These are phyloP conservation scores for Tricholoma matsutake DNA, from an alignment of 768 basidiomycete genomes.

Conservation along the genomic window DNA sequence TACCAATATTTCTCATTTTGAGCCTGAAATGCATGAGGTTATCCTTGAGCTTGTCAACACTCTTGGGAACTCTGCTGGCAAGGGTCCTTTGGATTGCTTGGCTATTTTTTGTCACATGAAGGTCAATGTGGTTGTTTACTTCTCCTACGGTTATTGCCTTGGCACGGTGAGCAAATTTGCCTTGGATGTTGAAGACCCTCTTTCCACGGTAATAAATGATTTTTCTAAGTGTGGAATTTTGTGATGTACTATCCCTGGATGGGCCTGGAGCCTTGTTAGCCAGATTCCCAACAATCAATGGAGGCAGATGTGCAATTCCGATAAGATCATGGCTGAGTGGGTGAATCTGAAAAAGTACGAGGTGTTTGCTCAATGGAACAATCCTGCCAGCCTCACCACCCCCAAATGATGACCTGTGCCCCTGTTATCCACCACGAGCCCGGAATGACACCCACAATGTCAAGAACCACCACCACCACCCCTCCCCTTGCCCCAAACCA, in stretches of 20 bases:
- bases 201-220: slow-evolving; percentile 72
- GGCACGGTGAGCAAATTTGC: slow-evolving; percentile 72
- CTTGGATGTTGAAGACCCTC: slow-evolving; percentile 58
- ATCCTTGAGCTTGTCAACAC: slow-evolving; percentile 59
- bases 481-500: no score
- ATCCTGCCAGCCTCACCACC: no score
- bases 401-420: no score
- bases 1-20: slow-evolving; percentile 62
- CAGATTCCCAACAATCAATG: slow-evolving; percentile 66
- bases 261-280: slow-evolving; percentile 72
- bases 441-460: no score
- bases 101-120: slow-evolving; percentile 73
- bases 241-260: slow-evolving; percentile 64
- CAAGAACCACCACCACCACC: no score
- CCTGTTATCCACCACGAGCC: no score
- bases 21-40: slow-evolving; percentile 65
- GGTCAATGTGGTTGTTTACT: slow-evolving; percentile 68
- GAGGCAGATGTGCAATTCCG: slow-evolving; percentile 73
- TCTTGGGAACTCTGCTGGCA: slow-evolving; percentile 55
- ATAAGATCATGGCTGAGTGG: slow-evolving; percentile 78
- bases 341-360: no score
- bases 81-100: slow-evolving; percentile 63
- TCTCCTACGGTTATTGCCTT: slow-evolving; percentile 68
- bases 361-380: no score
- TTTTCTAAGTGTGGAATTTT: slow-evolving; percentile 77